These are phyloP conservation scores for Macadamia integrifolia DNA, from an alignment of 164 flowering plant genomes.

Conservation along the genomic window DNA sequence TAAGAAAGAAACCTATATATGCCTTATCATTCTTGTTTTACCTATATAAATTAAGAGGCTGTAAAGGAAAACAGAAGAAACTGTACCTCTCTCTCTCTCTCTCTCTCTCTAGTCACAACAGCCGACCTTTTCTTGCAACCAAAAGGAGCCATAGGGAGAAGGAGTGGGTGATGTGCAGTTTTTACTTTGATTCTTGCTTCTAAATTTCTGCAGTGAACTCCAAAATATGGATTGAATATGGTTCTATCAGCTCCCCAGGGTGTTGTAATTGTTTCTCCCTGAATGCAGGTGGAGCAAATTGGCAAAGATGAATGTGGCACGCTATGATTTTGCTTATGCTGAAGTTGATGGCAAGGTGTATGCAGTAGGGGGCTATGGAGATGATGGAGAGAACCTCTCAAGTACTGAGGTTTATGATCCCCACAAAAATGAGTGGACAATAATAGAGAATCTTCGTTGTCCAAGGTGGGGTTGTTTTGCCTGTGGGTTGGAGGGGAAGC, in stretches of 20 bases:
- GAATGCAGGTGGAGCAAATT: constrained; percentile 75
- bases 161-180: no score
- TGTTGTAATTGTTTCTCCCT: neutral
- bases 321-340: constrained; percentile 89
- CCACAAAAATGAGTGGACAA: constrained; percentile 58
- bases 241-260: neutral
- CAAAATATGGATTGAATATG: neutral
- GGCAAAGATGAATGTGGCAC: constrained; percentile 77
- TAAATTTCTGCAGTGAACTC: neutral
- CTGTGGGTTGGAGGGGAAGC: constrained; percentile 70
- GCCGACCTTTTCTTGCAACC: no score
- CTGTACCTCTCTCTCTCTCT: no score
- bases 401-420: constrained; percentile 85
- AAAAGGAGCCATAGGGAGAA: no score
- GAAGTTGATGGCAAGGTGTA: constrained; percentile 75
- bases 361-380: constrained; percentile 83
- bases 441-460: constrained; percentile 74
- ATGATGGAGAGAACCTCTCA: constrained; percentile 69
- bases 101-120: no score
- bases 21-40: no score
- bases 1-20: no score
- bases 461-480: constrained; percentile 94
- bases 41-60: no score
- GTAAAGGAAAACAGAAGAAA: no score
- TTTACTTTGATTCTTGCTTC: neutral